Evolutionary conservation across 108 stramenopile genomes (phyloP), one percentile per base, ranked within the genome.

Genomic region (Stephanodiscus triporus): DNA sequence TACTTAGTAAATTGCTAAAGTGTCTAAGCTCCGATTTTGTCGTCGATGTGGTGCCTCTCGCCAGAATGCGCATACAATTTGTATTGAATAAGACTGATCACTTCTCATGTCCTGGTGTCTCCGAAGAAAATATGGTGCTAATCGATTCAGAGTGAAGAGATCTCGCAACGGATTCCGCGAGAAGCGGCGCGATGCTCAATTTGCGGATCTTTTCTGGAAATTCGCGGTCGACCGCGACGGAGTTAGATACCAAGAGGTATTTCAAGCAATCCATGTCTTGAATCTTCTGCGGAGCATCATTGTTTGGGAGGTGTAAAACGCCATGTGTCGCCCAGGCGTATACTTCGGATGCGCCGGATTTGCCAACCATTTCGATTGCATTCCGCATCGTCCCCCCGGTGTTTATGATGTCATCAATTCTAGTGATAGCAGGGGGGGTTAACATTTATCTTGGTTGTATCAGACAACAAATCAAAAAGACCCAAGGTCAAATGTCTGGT

Each of bases 241-340:
- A 90, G 68, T 96, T 96, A 62, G 88, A 88, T 36, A 96, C 87
- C 36, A 96, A 68, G 22, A 92, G 65, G 54, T 92, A 95, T 26
- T 95, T 85, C 77, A 93, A 70, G 17, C 79, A 80, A 32, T 87
- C 81, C 14, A 88, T 73, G 20, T 75, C 79, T 55, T 81, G 75
- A 62, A 95, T 75, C 66, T 78, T 85, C 63, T 89, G 84, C 9
- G 81, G 85, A 5, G 87, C 78, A 23, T 80, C 62, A 27, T 77
- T 77, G n/a, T 75, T 58, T 2, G 69, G 61, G 0, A 78, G 68
- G 26, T 88, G 86, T 80, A 93, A 90, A 6, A 96, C 92, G 6
- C 92, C 95, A 70, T 96, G 95, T 3, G 95, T 93, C 9, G 92
- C 88, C 91, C 92, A 96, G 14, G 89, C 92, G 60, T 91, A 91